Percentiles rank a stretch among this genome's conserved stretches.
phyloP scores from a whole-genome alignment of 2,329 filamentous ascomycete species.

The Aureobasidium vineae region DNA sequence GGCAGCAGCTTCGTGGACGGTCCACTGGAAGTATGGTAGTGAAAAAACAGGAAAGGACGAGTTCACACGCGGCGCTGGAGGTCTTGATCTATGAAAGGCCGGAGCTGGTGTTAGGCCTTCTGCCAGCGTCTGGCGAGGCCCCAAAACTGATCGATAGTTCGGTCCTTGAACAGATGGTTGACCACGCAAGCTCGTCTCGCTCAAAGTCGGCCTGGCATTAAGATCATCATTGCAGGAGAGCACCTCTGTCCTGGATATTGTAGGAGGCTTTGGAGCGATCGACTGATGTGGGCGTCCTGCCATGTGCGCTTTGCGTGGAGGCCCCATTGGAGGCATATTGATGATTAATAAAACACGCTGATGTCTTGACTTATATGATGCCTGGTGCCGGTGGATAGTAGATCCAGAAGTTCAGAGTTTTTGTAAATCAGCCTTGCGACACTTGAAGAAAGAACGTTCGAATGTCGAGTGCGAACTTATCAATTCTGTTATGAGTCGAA shows the following conservation, averaged over 20 bases:
- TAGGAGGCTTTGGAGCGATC: neutral
- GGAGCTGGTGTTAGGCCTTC: neutral
- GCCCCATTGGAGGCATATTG: neutral
- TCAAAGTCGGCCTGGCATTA: neutral
- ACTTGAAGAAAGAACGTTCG: neutral
- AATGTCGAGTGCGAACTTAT: neutral
- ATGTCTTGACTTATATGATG: neutral
- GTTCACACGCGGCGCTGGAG: neutral
- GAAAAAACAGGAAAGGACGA: neutral
- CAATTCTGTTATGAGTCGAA: neutral
- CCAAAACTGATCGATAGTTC: neutral
- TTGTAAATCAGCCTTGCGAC: neutral
- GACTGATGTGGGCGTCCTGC: neutral
- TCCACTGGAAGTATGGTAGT: neutral
- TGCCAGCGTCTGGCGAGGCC: neutral
- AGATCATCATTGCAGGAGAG: too few species aligned
- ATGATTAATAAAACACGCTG: neutral
- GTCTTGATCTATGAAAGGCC: too few species aligned
- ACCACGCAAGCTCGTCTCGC: neutral
- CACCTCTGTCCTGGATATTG: neutral
- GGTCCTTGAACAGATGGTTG: neutral
- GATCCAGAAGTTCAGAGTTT: too few species aligned
- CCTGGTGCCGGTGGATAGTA: too few species aligned
- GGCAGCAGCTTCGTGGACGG: neutral
- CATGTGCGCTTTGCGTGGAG: neutral